Conservation (phyloP, 2,329 filamentous ascomycete genomes). For the Chrysoporthe austroafricana region DNA sequence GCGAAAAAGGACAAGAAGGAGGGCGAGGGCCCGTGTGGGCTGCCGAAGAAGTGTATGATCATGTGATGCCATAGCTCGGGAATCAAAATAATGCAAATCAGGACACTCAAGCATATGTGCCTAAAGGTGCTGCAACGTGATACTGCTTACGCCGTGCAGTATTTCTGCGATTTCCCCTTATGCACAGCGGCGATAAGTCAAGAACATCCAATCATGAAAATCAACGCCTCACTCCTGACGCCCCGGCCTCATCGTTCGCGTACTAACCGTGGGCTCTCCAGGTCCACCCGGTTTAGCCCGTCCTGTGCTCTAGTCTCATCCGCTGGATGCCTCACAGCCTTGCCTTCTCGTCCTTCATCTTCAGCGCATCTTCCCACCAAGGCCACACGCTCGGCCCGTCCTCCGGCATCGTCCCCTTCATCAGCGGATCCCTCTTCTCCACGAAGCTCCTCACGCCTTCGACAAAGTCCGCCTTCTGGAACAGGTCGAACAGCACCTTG, state of each 20-base stretch:
- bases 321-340: slow-evolving; percentile 10
- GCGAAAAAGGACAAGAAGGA: slow-evolving; percentile 36
- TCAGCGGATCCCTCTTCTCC: slow-evolving; percentile 67
- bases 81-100: no score
- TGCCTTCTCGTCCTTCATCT: slow-evolving; percentile 25
- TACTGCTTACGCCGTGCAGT: no score
- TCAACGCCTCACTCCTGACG: no score
- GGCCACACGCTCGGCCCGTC: slow-evolving; percentile 65
- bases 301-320: no score
- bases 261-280: no score
- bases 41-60: slow-evolving; percentile 75
- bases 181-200: no score
- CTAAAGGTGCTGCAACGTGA: no score
- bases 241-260: no score
- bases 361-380: slow-evolving; percentile 65
- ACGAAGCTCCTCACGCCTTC: slow-evolving; percentile 73
- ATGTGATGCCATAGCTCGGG: slow-evolving; percentile 46
- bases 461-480: slow-evolving; percentile 60
- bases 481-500: slow-evolving; percentile 64
- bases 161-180: no score
- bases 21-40: slow-evolving; percentile 73
- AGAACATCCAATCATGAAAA: no score
- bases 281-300: no score
- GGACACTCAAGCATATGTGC: no score
- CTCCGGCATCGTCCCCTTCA: slow-evolving; percentile 62